Base-by-base conservation (phyloP, 202 grass and related monocot species). In the Carex arenaria region DNA sequence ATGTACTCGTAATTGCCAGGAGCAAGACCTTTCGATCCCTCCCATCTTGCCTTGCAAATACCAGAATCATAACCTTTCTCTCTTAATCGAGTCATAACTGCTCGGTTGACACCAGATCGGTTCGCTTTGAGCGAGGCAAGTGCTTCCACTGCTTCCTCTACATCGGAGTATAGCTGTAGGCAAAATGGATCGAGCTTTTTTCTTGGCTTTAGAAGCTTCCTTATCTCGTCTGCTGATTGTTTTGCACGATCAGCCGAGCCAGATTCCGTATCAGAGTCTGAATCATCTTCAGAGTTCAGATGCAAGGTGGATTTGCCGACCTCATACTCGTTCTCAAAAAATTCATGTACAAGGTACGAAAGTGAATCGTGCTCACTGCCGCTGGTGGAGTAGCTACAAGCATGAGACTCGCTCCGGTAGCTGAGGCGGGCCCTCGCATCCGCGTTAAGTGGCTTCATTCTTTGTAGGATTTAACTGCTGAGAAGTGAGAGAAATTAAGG, bases 1-100 rank as follows among this genome's bases (percentile, higher is more conserved):
- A 84, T 84, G 34, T 89, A 89, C 63, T 89, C 87, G 69, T 89
- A 89, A 85, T 69, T 89, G 7, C 87, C 87, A 0, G 68, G 72
- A 34, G 72, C 80, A 40, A 89, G 78, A 17, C 79, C 68, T 40
- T 80, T 62, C 12, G 84, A 82, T 14, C 79, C 53, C 40, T 83
- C 87, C 87, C 87, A 89, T 70, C 60, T 34, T 11, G 64, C 87
- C 79, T 89, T 89, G 84, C 87, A 89, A 28, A 89, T 15, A 13
- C 87, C 87, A 9, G 84, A 84, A 57, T 89, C 77, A 52, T 89
- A 83, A 9, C 87, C 87, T 66, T 68, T 28, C 54, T 86, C 84
- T 36, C 87, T 34, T 53, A 89, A 55, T 85, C 80, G 57, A 45
- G 61, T 85, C 87, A 86, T 89, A 42, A 83, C 72, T 26, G 71